Evolutionary conservation across 345 rosid species (phyloP), one percentile per base, ranked within the genome.

Genomic region (Cardamine chenopodiifolia): DNA sequence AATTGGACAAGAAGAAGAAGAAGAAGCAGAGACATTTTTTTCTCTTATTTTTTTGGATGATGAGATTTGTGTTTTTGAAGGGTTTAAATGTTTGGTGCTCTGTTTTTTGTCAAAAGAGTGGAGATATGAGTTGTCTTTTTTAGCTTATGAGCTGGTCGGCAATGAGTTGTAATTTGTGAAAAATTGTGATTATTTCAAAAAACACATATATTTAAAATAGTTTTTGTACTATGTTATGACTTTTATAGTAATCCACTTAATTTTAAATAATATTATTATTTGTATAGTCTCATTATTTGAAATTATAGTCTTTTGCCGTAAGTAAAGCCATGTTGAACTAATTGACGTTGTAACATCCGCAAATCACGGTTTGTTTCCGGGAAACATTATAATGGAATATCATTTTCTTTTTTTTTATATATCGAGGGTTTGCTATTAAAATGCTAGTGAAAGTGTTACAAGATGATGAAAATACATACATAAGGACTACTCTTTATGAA

Each of bases 21-120:
- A 72, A 74, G 64, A 80, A 83, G 82, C 47, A 61, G 28, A 65
- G 90, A 78, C 85, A 84, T 81, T 37, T 75, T 75, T 32, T 29
- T 18, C 8, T 9, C 54, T 29, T 8, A 49, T 28, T 69, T 54
- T 7, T 15, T 26, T 58, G 39, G 45, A 29, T 52, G 8, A 49
- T 32, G 62, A 64, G 76, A 55, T 71, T 70, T 71, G 80, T 62
- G 54, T 65, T 77, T 70, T 65, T 64, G 76, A 70, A 64, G 66
- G 26, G 67, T 47, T 77, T 70, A 15, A 15, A 55, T 64, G 68
- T 77, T 70, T 77, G 76, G 76, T 77, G 80, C 6, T 77, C 7
- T 71, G 80, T 77, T 77, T 77, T 77, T 65, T 76, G 80, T 76
- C 80, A 77, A 64, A 49, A 77, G 76, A 55, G 76, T 63, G 68